These are phyloP conservation scores for Sphaerosporella brunnea DNA, from an alignment of 495 filamentous ascomycete genomes.

Conservation along the genomic window DNA sequence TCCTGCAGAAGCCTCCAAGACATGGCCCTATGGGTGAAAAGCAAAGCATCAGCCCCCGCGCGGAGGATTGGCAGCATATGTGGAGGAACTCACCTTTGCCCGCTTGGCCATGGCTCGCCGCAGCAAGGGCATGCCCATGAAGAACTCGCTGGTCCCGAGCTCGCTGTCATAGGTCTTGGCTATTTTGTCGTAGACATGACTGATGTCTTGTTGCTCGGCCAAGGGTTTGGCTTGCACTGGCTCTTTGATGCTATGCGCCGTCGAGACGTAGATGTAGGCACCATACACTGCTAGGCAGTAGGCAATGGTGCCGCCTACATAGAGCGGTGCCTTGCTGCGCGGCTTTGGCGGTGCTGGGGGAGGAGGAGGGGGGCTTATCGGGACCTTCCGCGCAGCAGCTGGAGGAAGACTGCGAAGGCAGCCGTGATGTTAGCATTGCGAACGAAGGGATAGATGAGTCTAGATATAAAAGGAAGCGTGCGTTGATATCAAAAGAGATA, in stretches of 20 bases:
- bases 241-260: slow-evolving; percentile 20
- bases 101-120: slow-evolving; percentile 42
- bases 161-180: slow-evolving; percentile 44
- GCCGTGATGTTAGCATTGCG: too few relatives aligned
- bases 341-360: slow-evolving; percentile 1
- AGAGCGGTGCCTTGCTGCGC: slow-evolving; percentile 13
- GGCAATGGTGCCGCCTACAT: slow-evolving; percentile 29
- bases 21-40: slow-evolving; percentile 55
- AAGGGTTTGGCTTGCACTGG: slow-evolving; percentile 27
- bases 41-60: slow-evolving; percentile 1
- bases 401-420: too few relatives aligned
- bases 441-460: too few relatives aligned
- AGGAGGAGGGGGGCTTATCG: background rate
- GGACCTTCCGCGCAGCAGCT: background rate
- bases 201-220: slow-evolving; percentile 34
- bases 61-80: background rate
- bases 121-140: slow-evolving; percentile 44
- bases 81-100: slow-evolving; percentile 27
- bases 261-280: slow-evolving; percentile 35
- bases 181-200: slow-evolving; percentile 39
- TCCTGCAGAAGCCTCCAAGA: slow-evolving; percentile 75
- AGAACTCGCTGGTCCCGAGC: slow-evolving; percentile 46
- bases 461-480: too few relatives aligned
- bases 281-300: slow-evolving; percentile 36
- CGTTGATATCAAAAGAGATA: too few relatives aligned